Base-by-base conservation (phyloP, 140 eudicot genomes). In the Stevia rebaudiana region DNA sequence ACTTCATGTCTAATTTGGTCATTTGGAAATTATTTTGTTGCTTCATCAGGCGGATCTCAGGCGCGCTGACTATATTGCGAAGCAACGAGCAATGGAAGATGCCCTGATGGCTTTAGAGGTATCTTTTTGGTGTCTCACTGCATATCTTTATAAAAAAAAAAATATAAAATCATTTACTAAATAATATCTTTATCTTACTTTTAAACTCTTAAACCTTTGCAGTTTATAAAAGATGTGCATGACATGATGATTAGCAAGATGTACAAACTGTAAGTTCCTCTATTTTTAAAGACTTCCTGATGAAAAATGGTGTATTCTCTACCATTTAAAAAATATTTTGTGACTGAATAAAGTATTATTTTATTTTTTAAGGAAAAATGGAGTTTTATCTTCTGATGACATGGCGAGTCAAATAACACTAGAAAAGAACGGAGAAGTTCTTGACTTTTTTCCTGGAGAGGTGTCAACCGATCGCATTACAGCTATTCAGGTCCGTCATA, bases 31-130 rank as follows among this genome's bases (percentile, higher is more conserved):
- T 49, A 23, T 47, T 67, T 5, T 49, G 40, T 54, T 67, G 46
- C 9, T 66, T 50, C 16, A 42, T 71, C 79, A 91, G 98, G 98
- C 98, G 77, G 98, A 91, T 82, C 81, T 91, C 59, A 65, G 95
- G 19, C 86, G 92, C 63, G 98, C 96, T 61, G 95, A 91, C 81
- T 73, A 75, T 63, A 82, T 74, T 59, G 96, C 98, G 75, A 91
- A 88, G 77, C 88, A 79, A 83, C 95, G 98, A 50, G 98, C 98
- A 3, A 87, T 78, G 86, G 98, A 91, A 48, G 98, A 91, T 73
- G 78, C 96, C 36, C 70, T 85, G 5, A 87, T 81, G 95, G 96
- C 98, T 71, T 75, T 91, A 72, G 96, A 91, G 92, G 98, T 87
- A 77, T 41, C 28, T 23, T 72, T 35, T 55, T 50, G 16, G 51